Conservation (phyloP, 2,329 filamentous ascomycete genomes). For the Colletotrichum brevisporum region DNA sequence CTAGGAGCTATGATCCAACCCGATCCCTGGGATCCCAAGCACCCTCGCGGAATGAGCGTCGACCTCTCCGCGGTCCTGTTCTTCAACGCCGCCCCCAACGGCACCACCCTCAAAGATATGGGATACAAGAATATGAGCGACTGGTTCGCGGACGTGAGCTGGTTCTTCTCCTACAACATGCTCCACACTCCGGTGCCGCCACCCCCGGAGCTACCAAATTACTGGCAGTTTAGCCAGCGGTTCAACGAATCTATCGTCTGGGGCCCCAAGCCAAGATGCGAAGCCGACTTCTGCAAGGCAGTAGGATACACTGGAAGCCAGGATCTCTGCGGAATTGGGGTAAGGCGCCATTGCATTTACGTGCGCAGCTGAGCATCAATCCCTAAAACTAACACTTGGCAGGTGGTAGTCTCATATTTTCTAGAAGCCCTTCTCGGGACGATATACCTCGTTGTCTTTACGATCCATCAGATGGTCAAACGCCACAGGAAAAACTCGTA, state of each 20-base stretch:
- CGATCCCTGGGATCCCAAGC: constrained; percentile 31
- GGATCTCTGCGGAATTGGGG: constrained; percentile 36
- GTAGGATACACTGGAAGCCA: constrained; percentile 32
- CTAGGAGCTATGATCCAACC: constrained; percentile 22
- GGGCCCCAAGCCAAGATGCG: constrained; percentile 26
- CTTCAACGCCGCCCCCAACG: constrained; percentile 13
- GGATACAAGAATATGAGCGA: neutral
- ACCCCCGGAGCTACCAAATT: neutral
- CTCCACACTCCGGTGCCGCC: constrained; percentile 24
- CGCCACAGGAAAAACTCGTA: constrained; percentile 11
- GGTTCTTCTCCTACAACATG: constrained; percentile 37
- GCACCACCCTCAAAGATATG: neutral
- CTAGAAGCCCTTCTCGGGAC: constrained; percentile 35
- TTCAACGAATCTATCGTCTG: constrained; percentile 19
- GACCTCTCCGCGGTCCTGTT: constrained; percentile 15
- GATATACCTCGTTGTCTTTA: constrained; percentile 35
- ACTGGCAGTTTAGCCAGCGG: constrained; percentile 29
- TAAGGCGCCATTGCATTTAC: constrained; percentile 5
- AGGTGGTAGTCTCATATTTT: constrained; percentile 38
- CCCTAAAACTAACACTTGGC: too few relatives aligned
- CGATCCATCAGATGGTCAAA: constrained; percentile 24
- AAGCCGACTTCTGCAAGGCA: constrained; percentile 31
- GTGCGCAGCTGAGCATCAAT: too few relatives aligned
- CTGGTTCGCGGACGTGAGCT: constrained; percentile 17
- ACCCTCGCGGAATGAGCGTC: constrained; percentile 31